A percentile compares a stretch with the other conserved stretches of the same genome.
phyloP scores from a whole-genome alignment of 371 early-diverging fungal genomes.

The Rhizomucor miehei region DNA sequence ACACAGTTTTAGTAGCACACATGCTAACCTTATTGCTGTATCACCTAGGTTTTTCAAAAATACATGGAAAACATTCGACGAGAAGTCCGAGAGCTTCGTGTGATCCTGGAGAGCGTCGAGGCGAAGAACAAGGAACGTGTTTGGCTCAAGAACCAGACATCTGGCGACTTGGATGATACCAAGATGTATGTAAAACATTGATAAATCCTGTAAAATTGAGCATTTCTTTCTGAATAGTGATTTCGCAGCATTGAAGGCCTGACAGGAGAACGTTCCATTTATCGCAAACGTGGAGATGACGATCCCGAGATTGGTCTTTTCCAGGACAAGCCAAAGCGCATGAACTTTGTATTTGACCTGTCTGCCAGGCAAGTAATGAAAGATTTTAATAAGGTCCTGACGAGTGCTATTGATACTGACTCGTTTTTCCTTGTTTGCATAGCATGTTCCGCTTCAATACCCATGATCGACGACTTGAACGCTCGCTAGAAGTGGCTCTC shows the following conservation, averaged over 20 bases:
- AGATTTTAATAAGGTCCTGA: neutral
- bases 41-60: slow-evolving; percentile 49
- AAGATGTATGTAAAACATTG: slow-evolving; percentile 51
- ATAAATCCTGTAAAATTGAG: neutral
- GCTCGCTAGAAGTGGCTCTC: slow-evolving; percentile 70
- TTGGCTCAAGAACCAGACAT: slow-evolving; percentile 79
- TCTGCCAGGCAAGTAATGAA: slow-evolving; percentile 52
- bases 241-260: slow-evolving; percentile 65
- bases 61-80: slow-evolving; percentile 64
- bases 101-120: slow-evolving; percentile 73
- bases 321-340: slow-evolving; percentile 75
- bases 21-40: neutral
- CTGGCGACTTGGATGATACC: slow-evolving; percentile 83
- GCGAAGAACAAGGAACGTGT: slow-evolving; percentile 82
- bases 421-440: neutral
- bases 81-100: slow-evolving; percentile 77
- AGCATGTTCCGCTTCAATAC: slow-evolving; percentile 77
- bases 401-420: neutral
- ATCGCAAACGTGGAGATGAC: slow-evolving; percentile 78
- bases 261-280: slow-evolving; percentile 77
- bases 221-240: neutral
- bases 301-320: slow-evolving; percentile 67
- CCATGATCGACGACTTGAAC: slow-evolving; percentile 67
- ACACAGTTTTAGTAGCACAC: neutral
- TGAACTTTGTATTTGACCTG: slow-evolving; percentile 81